Conservation (phyloP, 768 basidiomycete genomes). For the Cyclocybe cylindracea region DNA sequence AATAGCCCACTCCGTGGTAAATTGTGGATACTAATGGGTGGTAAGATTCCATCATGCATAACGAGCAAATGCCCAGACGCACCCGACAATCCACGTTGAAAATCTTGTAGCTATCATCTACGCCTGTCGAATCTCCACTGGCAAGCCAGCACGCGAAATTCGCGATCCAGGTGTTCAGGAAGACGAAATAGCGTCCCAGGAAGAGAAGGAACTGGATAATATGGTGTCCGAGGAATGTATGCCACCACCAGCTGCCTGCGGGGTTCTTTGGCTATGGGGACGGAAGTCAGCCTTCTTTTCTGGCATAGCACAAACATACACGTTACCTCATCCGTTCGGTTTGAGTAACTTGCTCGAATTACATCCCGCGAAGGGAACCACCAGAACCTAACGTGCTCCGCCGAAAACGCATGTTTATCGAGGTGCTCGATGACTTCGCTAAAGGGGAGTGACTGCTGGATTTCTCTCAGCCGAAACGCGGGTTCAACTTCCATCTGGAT, state of each 20-base stretch:
- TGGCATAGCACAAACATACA: slow-evolving; percentile 6
- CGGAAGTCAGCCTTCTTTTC: too few relatives aligned
- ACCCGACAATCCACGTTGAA: slow-evolving; percentile 96
- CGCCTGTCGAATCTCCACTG: slow-evolving; percentile 50
- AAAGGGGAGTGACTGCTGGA: slow-evolving; percentile 62
- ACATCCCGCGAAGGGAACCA: slow-evolving; percentile 86
- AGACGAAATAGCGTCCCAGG: slow-evolving; percentile 63
- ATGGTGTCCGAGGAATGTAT: slow-evolving; percentile 76
- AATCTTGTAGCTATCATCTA: slow-evolving; percentile 80
- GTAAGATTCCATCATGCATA: slow-evolving; percentile 9
- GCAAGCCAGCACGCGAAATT: slow-evolving; percentile 71
- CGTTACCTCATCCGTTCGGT: slow-evolving; percentile 76
- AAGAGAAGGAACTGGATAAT: slow-evolving; percentile 84
- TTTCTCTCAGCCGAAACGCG: slow-evolving; percentile 79
- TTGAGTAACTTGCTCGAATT: slow-evolving; percentile 70
- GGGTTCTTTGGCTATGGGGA: slow-evolving; percentile 50
- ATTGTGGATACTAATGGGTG: slow-evolving; percentile 74
- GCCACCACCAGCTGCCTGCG: slow-evolving; percentile 65
- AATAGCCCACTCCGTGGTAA: slow-evolving; percentile 95
- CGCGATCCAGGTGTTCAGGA: slow-evolving; percentile 64
- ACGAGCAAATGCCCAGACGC: slow-evolving; percentile 29
- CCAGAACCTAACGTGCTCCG: slow-evolving; percentile 92
- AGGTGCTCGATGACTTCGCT: slow-evolving; percentile 59
- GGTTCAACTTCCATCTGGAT: slow-evolving; percentile 79
- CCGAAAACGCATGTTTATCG: slow-evolving; percentile 56